Conservation (phyloP, 2,329 filamentous ascomycete species). For the Neurospora sp. region DNA sequence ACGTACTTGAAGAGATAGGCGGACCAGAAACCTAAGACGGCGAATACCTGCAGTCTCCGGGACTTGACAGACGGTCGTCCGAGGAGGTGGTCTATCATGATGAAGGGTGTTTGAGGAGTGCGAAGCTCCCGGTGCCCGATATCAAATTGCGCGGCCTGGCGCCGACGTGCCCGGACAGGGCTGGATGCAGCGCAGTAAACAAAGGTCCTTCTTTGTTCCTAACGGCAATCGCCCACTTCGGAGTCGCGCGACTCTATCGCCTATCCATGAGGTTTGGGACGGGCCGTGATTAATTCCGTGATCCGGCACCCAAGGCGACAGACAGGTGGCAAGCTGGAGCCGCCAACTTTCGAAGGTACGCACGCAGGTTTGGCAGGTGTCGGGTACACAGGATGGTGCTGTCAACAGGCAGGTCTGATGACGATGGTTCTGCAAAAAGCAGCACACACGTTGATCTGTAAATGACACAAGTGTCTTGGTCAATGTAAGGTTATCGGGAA, state of each 20-base stretch:
- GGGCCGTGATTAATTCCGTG: neutral
- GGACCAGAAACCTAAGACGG: slow-evolving; percentile 86
- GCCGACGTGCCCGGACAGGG: neutral
- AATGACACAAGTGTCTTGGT: neutral
- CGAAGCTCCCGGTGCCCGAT: neutral
- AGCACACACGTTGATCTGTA: neutral
- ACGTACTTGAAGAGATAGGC: slow-evolving; percentile 66
- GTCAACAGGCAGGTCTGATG: neutral
- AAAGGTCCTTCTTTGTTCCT: neutral
- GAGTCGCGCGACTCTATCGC: neutral
- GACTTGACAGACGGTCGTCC: slow-evolving; percentile 87
- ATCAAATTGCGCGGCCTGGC: neutral
- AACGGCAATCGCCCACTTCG: neutral
- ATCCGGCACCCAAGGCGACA: neutral
- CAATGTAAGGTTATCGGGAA: neutral
- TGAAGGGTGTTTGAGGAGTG: slow-evolving; percentile 3
- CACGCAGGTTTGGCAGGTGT: neutral
- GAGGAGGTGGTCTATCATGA: slow-evolving; percentile 76
- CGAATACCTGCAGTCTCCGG: slow-evolving; percentile 82
- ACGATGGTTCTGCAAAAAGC: neutral
- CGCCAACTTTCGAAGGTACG: neutral
- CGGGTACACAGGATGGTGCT: neutral
- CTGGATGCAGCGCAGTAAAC: neutral
- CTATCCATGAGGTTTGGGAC: neutral
- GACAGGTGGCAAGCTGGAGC: neutral